These are phyloP conservation scores for Exsudoporus frostii DNA, from an alignment of 768 basidiomycete genomes.

Conservation along the genomic window DNA sequence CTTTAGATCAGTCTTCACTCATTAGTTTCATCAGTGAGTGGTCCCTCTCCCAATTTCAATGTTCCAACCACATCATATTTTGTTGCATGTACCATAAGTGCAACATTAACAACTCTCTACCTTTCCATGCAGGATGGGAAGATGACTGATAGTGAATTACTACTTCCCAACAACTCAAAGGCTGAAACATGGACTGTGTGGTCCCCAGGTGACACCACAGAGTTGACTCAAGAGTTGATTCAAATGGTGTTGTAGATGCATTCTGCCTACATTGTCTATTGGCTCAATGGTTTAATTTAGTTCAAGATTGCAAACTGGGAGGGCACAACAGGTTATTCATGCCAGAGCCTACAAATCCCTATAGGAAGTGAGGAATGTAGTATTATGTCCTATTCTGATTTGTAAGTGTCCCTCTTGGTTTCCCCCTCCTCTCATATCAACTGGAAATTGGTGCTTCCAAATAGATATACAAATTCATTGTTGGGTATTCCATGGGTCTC, in stretches of 20 bases:
- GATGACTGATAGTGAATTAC: too few relatives aligned
- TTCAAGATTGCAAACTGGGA: not conserved
- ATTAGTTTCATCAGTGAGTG: too few relatives aligned
- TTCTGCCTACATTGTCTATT: not conserved
- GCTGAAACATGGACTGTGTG: constrained; percentile 1
- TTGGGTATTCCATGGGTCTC: not conserved
- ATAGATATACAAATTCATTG: not conserved
- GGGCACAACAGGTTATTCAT: too few relatives aligned
- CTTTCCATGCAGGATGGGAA: too few relatives aligned
- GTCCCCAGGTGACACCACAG: not conserved
- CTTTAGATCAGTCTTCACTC: too few relatives aligned
- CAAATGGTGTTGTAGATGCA: not conserved
- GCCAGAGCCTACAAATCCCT: too few relatives aligned
- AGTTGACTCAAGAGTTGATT: not conserved
- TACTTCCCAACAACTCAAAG: too few relatives aligned
- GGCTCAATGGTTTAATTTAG: not conserved
- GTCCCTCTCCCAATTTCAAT: too few relatives aligned
- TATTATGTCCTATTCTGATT: not conserved
- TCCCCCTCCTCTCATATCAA: too few relatives aligned
- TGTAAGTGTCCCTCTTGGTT: not conserved
- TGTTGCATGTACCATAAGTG: not conserved
- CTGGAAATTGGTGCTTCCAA: too few relatives aligned
- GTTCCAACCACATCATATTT: not conserved
- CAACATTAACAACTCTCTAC: too few relatives aligned
- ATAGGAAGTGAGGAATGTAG: too few relatives aligned